Conservation (phyloP, 1,284 basidiomycete species). For the Austroboletus niveus region DNA sequence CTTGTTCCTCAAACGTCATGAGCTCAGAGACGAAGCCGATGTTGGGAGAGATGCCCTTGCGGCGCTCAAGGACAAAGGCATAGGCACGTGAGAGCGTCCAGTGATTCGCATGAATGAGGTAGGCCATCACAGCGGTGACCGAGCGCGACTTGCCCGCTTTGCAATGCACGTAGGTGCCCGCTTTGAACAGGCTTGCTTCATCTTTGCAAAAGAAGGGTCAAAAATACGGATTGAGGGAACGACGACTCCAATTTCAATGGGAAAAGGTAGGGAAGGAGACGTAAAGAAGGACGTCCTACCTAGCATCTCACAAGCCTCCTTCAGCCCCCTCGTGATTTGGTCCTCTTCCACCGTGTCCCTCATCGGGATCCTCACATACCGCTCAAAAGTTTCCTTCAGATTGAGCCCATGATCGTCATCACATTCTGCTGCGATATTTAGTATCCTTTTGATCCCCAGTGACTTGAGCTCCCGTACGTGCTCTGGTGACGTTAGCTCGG, state of each 20-base stretch:
- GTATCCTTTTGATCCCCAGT: conserved; percentile 82
- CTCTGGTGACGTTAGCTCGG: conserved; percentile 73
- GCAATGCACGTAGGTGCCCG: conserved; percentile 94
- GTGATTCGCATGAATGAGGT: conserved; percentile 94
- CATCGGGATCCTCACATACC: conserved; percentile 87
- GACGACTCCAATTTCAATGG: conserved; percentile 3
- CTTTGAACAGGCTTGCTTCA: conserved; percentile 84
- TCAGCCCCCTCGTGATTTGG: conserved; percentile 79
- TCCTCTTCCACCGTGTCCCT: conserved; percentile 94
- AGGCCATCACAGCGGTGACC: conserved; percentile 96
- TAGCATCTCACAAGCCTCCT: conserved; percentile 82
- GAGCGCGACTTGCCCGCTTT: conserved; percentile 95
- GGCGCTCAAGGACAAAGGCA: conserved; percentile 84
- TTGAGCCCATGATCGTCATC: conserved; percentile 77
- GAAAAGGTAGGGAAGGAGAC: background rate
- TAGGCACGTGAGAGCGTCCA: conserved; percentile 94
- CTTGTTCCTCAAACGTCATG: conserved; percentile 93
- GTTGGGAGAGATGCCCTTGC: conserved; percentile 94
- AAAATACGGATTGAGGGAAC: conserved; percentile 1
- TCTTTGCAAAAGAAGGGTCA: conserved; percentile 47
- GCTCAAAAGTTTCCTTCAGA: conserved; percentile 69
- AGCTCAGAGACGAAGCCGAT: conserved; percentile 97
- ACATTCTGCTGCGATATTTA: conserved; percentile 92
- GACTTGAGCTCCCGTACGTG: conserved; percentile 73
- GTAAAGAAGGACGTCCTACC: conserved; percentile 49